Percentiles rank a stretch among this genome's conserved stretches.
phyloP scores from a whole-genome alignment of 1,284 basidiomycete genomes.

The Ceratobasidium papillatum region DNA sequence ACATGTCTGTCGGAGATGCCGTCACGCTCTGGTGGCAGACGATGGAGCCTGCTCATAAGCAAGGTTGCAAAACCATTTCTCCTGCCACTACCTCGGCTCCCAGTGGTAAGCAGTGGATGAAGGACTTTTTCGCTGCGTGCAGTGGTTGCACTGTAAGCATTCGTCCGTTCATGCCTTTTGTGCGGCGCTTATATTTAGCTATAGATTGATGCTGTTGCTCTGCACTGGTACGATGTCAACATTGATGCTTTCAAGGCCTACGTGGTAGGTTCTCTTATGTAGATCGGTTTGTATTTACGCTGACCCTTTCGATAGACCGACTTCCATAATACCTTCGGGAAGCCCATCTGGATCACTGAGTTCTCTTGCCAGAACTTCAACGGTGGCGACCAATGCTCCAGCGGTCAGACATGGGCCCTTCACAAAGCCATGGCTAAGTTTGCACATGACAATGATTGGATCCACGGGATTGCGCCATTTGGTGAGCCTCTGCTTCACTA shows the following conservation, averaged over 20 bases:
- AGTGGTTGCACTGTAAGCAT: constrained; percentile 44
- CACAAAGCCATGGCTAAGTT: constrained; percentile 64
- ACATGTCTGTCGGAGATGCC: constrained; percentile 63
- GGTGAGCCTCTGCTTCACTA: constrained; percentile 60
- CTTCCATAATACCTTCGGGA: constrained; percentile 47
- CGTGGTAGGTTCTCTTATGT: constrained; percentile 44
- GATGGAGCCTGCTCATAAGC: constrained; percentile 64
- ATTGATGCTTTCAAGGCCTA: constrained; percentile 51
- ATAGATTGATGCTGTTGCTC: constrained; percentile 49
- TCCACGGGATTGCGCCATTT: constrained; percentile 73
- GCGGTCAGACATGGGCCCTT: constrained; percentile 63
- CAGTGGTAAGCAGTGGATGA: constrained; percentile 68
- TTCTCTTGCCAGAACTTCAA: constrained; percentile 65
- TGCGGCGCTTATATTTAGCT: constrained; percentile 35
- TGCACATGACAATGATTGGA: constrained; percentile 63
- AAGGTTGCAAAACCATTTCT: constrained; percentile 68
- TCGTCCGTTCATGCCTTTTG: neutral
- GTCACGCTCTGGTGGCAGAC: constrained; percentile 68
- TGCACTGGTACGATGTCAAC: constrained; percentile 53
- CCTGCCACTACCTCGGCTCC: constrained; percentile 74
- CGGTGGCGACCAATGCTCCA: constrained; percentile 62
- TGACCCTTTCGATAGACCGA: constrained; percentile 40
- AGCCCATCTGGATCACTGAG: constrained; percentile 51
- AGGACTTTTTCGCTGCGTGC: constrained; percentile 65
- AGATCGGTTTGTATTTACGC: neutral